Evolutionary conservation across 129 eudicot species (phyloP).

Genomic region (Sambucus nigra): DNA sequence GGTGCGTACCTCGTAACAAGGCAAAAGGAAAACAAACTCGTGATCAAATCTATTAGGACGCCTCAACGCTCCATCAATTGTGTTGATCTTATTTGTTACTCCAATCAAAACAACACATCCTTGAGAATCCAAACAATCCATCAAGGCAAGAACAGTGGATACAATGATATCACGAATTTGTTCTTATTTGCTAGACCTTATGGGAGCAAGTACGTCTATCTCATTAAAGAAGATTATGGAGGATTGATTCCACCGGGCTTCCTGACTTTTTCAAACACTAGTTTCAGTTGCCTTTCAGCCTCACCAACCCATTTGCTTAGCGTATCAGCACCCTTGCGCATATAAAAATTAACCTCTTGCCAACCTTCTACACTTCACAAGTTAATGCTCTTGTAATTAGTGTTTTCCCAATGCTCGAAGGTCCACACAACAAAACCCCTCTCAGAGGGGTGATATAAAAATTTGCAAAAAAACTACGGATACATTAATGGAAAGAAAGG

Average conservation of each 20-base stretch:
- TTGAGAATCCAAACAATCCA: slow-evolving; percentile 98
- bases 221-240: slow-evolving; percentile 96
- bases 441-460: slow-evolving; percentile 95
- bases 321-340: slow-evolving; percentile 99
- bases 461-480: slow-evolving; percentile 95
- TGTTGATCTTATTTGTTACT: slow-evolving; percentile 91
- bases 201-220: slow-evolving; percentile 97
- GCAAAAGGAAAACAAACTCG: slow-evolving; percentile 83
- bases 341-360: slow-evolving; percentile 97
- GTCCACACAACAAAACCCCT: slow-evolving; percentile 91
- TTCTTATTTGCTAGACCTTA: slow-evolving; percentile 96
- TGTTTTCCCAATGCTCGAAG: slow-evolving; percentile 97
- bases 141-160: slow-evolving; percentile 90
- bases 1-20: slow-evolving; percentile 96
- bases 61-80: slow-evolving; percentile 94
- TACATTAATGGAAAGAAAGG: slow-evolving; percentile 82
- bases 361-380: slow-evolving; percentile 98
- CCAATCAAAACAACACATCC: slow-evolving; percentile 98
- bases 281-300: slow-evolving; percentile 90
- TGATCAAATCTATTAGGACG: slow-evolving; percentile 98
- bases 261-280: slow-evolving; percentile 95
- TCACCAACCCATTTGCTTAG: slow-evolving; percentile 99
- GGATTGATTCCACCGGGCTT: slow-evolving; percentile 96
- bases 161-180: slow-evolving; percentile 96
- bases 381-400: slow-evolving; percentile 93